Base-by-base conservation (phyloP, 148 eudicot genomes). In the Rhododendron mucronatum region DNA sequence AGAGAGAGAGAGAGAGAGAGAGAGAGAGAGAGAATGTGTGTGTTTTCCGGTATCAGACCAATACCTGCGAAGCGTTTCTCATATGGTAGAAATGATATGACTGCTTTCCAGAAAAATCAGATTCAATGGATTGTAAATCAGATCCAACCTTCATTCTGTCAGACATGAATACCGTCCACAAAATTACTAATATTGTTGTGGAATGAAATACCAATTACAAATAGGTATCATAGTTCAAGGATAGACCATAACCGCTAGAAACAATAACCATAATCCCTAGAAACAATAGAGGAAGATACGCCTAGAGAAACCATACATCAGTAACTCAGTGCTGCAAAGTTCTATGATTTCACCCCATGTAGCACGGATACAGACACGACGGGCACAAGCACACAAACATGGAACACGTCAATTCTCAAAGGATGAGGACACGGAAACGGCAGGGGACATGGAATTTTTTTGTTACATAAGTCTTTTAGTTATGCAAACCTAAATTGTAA, bases 41-140 rank as follows among this genome's bases (percentile, higher is more conserved):
- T 82, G 37, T 63, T 63, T 63, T 63, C 28, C 6, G 4, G 71
- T n/a, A 63, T 63, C 71, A 67, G 74, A 63, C 12, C 10, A 23
- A 63, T 94, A 95, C 99, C 99, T 93, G 98, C 26, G 95, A 92
- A 85, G 94, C 92, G 82, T 90, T 93, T 93, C 88, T 92, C 44
- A 95, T 81, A 89, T 97, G 99, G 89, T 92, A 95, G 90, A 90
- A 97, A 61, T 78, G 89, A 87, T 90, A 89, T 12, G 91, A 82
- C 86, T 87, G 87, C 74, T 88, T 89, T 83, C 88, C 89, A 35
- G 83, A 84, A 57, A 90, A 89, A 63, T 86, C 83, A 85, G 92
- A 87, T 87, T 59, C 92, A 51, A 89, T 81, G 35, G 86, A 67
- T 63, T 89, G 85, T 16, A 88, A 74, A 87, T 87, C 84, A 39